Evolutionary conservation across 73 alveolate species (phyloP).

Genomic region (Durusdinium trenchii): DNA sequence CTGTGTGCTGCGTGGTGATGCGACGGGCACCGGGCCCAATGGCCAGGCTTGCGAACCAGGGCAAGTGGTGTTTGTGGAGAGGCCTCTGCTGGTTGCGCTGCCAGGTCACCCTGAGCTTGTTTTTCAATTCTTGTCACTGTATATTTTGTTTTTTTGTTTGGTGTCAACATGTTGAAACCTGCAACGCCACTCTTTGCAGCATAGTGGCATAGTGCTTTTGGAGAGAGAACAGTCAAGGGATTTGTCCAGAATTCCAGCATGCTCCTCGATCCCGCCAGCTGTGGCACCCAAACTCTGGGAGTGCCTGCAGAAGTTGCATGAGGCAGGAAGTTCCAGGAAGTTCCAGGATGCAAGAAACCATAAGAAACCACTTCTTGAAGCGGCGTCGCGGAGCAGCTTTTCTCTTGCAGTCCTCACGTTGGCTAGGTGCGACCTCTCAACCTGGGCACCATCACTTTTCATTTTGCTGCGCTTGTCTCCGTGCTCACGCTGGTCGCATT

Average conservation of each 20-base stretch:
- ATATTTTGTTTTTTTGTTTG: not conserved
- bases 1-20: not conserved
- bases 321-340: constrained; percentile 14
- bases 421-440: constrained; percentile 76
- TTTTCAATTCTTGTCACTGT: not conserved
- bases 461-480: constrained; percentile 86
- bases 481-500: constrained; percentile 74
- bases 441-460: constrained; percentile 95
- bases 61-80: constrained; percentile 87
- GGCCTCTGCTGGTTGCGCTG: constrained; percentile 84
- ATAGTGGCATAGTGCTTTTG: too few species aligned
- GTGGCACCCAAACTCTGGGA: constrained; percentile 94
- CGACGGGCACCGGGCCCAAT: not conserved
- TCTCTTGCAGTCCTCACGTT: not conserved
- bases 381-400: not conserved
- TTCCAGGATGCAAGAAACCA: not conserved
- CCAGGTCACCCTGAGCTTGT: constrained; percentile 29
- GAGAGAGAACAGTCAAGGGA: not conserved
- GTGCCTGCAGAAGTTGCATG: constrained; percentile 85
- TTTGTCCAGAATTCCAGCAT: not conserved
- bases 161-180: too few species aligned
- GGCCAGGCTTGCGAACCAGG: constrained; percentile 93
- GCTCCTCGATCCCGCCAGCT: constrained; percentile 47
- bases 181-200: not conserved
- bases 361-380: not conserved